phyloP scores from a whole-genome alignment of 768 basidiomycete genomes.

The Rhodosporidiobolus odoratus region DNA sequence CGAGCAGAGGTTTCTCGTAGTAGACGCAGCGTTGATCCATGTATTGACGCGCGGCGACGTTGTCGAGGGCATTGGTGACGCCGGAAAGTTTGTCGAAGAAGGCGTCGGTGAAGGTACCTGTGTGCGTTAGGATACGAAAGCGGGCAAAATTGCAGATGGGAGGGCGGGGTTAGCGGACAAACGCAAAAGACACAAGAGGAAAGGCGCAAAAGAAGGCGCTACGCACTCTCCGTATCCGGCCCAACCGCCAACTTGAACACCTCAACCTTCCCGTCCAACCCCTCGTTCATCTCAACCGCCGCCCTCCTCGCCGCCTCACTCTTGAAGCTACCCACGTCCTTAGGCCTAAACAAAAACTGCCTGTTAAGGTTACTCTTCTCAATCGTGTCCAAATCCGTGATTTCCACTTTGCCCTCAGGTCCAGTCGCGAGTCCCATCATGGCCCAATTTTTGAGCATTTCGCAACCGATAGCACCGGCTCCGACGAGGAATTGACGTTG shows the following conservation, averaged over 20 bases:
- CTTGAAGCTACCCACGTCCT: slow-evolving; percentile 96
- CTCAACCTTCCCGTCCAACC: slow-evolving; percentile 74
- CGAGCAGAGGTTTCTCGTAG: slow-evolving; percentile 88
- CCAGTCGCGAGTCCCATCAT: slow-evolving; percentile 93
- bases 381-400: slow-evolving; percentile 96
- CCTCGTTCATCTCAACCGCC: slow-evolving; percentile 92
- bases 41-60: slow-evolving; percentile 89
- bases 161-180: slow-evolving; percentile 22
- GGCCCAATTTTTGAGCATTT: slow-evolving; percentile 99
- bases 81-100: slow-evolving; percentile 87
- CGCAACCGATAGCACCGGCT: slow-evolving; percentile 97
- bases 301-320: slow-evolving; percentile 86
- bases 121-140: too few relatives aligned
- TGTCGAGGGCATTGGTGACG: slow-evolving; percentile 96
- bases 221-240: slow-evolving; percentile 80
- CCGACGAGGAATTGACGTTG: slow-evolving; percentile 95
- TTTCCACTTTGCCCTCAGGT: slow-evolving; percentile 71
- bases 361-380: slow-evolving; percentile 98
- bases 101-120: slow-evolving; percentile 77
- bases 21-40: slow-evolving; percentile 99
- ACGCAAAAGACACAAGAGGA: neutral
- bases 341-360: slow-evolving; percentile 94
- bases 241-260: slow-evolving; percentile 92
- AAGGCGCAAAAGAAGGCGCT: neutral
- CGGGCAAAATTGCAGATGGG: slow-evolving; percentile 18